Conservation (phyloP, 768 basidiomycete genomes). For the Leccinum obscurum region DNA sequence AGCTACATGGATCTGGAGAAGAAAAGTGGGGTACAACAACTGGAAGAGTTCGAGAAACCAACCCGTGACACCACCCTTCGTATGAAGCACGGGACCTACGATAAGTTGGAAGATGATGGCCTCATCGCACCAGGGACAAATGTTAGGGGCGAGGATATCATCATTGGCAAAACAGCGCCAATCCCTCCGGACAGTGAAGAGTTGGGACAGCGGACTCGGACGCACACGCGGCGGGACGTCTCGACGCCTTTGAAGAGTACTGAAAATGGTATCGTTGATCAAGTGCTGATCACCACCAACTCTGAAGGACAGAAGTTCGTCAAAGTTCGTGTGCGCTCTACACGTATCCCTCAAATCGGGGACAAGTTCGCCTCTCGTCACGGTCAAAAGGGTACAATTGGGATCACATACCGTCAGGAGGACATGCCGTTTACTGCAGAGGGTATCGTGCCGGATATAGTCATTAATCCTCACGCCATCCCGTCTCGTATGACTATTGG, state of each 20-base stretch:
- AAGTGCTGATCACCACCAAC: constrained; percentile 95
- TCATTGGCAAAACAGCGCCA: constrained; percentile 98
- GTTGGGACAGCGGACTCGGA: constrained; percentile 91
- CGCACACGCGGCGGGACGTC: constrained; percentile 92
- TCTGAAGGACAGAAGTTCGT: constrained; percentile 97
- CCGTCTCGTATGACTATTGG: constrained; percentile 99
- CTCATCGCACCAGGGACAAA: constrained; percentile 94
- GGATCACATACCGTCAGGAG: constrained; percentile 99
- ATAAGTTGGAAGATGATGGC: constrained; percentile 96
- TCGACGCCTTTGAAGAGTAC: constrained; percentile 98
- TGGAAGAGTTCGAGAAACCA: constrained; percentile 98
- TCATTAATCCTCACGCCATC: constrained; percentile 99
- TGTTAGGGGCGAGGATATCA: constrained; percentile 96
- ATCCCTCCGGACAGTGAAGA: constrained; percentile 97
- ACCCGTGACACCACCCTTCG: constrained; percentile 88
- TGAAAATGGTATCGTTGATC: constrained; percentile 96
- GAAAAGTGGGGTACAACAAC: constrained; percentile 85
- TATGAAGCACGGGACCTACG: constrained; percentile 98
- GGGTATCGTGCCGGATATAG: constrained; percentile 93
- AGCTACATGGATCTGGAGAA: constrained; percentile 99
- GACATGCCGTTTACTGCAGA: constrained; percentile 99
- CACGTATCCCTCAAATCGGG: constrained; percentile 95
- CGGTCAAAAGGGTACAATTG: constrained; percentile 99
- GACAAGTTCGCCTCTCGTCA: constrained; percentile 99
- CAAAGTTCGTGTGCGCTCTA: constrained; percentile 94